Percentiles rank a stretch among this genome's conserved stretches.
phyloP scores from a whole-genome alignment of 352 stramenopile genomes.

The Vaucheria bursata region DNA sequence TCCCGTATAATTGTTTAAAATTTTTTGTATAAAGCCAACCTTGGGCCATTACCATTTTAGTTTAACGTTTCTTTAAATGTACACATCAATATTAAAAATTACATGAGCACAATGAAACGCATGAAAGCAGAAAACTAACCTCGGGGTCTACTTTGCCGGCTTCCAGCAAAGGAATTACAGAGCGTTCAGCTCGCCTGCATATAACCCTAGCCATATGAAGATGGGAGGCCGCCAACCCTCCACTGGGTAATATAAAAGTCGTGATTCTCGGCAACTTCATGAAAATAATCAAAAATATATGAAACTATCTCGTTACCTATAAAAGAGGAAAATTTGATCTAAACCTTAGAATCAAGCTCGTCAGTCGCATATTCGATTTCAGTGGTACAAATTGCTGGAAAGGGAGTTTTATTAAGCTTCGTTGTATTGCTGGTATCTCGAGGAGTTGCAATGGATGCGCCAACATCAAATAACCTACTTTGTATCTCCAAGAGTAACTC shows the following conservation, averaged over 20 bases:
- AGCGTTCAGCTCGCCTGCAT: constrained; percentile 70
- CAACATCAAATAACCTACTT: constrained; percentile 76
- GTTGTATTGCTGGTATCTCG: constrained; percentile 21
- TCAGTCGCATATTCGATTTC: constrained; percentile 24
- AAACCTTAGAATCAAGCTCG: constrained; percentile 11
- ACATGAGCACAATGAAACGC: no score
- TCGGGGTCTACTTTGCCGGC: constrained; percentile 62
- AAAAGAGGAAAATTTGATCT: no score
- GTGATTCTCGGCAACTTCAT: constrained; percentile 56
- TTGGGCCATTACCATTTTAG: no score
- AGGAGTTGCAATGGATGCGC: constrained; percentile 71
- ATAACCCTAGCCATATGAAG: constrained; percentile 70
- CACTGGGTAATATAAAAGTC: constrained; percentile 71
- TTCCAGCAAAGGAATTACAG: constrained; percentile 64
- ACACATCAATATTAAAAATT: no score
- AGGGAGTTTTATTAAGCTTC: constrained; percentile 49
- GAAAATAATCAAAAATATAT: background rate
- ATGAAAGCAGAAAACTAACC: no score
- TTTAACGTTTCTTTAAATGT: no score
- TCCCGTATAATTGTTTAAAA: no score
- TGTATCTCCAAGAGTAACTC: constrained; percentile 69
- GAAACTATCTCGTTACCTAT: no score
- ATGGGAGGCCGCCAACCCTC: constrained; percentile 64
- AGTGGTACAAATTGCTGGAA: constrained; percentile 32
- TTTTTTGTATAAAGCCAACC: no score